Percentiles rank a stretch among this genome's conserved stretches.
phyloP scores from a whole-genome alignment of 345 rosid species.

The Draba incana region DNA sequence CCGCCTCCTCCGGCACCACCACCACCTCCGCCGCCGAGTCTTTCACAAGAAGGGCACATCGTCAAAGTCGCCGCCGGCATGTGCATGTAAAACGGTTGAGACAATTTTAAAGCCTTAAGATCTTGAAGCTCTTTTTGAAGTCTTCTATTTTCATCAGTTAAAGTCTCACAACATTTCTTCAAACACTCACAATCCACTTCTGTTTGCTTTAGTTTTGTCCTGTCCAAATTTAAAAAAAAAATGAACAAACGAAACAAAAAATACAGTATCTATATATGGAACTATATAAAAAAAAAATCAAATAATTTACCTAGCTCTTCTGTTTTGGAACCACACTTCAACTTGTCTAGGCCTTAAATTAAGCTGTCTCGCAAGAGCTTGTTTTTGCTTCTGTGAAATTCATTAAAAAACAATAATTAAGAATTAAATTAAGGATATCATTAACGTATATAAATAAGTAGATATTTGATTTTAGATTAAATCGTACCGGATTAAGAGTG shows the following conservation, averaged over 20 bases:
- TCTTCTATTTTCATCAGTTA: constrained; percentile 91
- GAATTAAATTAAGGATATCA: neutral
- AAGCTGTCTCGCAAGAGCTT: constrained; percentile 83
- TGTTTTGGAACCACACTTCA: constrained; percentile 98
- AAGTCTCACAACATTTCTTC: constrained; percentile 87
- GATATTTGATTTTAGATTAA: neutral
- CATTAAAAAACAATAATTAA: neutral
- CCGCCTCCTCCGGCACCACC: constrained; percentile 23
- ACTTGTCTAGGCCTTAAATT: constrained; percentile 93
- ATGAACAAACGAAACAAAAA: neutral
- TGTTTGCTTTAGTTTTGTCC: constrained; percentile 98
- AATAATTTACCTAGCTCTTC: constrained; percentile 83
- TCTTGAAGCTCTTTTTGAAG: constrained; percentile 92
- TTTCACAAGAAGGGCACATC: constrained; percentile 83
- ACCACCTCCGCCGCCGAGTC: constrained; percentile 49
- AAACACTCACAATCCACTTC: constrained; percentile 93
- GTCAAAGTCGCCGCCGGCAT: constrained; percentile 81
- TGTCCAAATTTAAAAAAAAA: constrained; percentile 33
- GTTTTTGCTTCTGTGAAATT: constrained; percentile 77
- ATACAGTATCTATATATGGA: neutral
- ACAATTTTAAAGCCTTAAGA: constrained; percentile 59
- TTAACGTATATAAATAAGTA: neutral
- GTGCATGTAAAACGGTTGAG: constrained; percentile 72
- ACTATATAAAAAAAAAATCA: too few species aligned
- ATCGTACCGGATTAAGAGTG: constrained; percentile 90